Evolutionary conservation across 2,329 filamentous ascomycete species (phyloP).

Genomic region (Claviceps spartinae): DNA sequence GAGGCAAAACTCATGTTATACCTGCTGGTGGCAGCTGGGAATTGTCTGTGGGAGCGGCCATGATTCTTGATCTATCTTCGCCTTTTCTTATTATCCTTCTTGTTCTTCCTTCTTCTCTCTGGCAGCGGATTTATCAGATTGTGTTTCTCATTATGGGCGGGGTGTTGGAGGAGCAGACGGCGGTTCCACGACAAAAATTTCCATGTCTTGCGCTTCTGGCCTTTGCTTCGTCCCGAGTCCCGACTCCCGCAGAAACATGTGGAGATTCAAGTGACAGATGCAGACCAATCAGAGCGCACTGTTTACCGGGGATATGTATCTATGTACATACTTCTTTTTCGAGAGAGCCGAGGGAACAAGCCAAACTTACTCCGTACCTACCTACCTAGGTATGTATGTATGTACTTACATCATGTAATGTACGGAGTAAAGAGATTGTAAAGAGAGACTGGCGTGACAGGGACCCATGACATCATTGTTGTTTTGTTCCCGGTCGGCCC

Average conservation of each 20-base stretch:
- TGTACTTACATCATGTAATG: too few relatives aligned
- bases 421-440: neutral
- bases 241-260: neutral
- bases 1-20: slow-evolving; percentile 4
- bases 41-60: slow-evolving; percentile 19
- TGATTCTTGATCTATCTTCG: slow-evolving; percentile 4
- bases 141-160: slow-evolving; percentile 10
- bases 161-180: slow-evolving; percentile 18
- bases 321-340: too few relatives aligned
- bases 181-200: slow-evolving; percentile 13
- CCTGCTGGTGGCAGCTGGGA: slow-evolving; percentile 19
- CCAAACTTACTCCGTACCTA: neutral
- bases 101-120: slow-evolving; percentile 6
- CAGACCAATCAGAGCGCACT: neutral
- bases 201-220: neutral
- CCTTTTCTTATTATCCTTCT: slow-evolving; percentile 3
- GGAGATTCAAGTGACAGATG: neutral
- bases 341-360: neutral
- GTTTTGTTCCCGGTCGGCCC: neutral
- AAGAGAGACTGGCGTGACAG: neutral
- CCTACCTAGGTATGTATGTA: too few relatives aligned
- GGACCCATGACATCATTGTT: slow-evolving; percentile 2
- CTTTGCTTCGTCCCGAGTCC: neutral
- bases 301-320: neutral
- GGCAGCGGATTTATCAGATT: neutral